Base-by-base conservation (phyloP, 1,284 basidiomycete species). In the Rugosomyces carneus region DNA sequence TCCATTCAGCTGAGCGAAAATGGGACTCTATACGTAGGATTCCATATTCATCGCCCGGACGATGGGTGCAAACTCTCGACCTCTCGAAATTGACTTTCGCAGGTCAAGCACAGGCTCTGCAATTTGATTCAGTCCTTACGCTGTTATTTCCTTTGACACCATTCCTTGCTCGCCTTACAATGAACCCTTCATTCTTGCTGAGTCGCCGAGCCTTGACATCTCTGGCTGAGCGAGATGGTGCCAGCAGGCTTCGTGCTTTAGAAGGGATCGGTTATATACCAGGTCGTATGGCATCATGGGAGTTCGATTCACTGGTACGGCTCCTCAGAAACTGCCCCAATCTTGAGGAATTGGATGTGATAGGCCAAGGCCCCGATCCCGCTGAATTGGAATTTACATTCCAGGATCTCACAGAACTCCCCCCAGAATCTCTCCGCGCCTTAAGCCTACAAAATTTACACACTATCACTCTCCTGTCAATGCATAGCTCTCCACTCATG, bases 21-120 rank as follows among this genome's bases (percentile, higher is more conserved):
- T 93, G 90, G 90, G 88, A 90, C 56, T 87, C 88, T 45, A 81
- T 93, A 49, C 78, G 87, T 43, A 75, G 89, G 36, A 89, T 89
- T 57, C 85, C 86, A 0, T 85, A 84, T 59, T 91, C 88, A 1
- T 74, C 82, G 0, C 90, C 90, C 1, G 90, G 89, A 20, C 76
- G 90, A 57, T 92, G 88, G 84, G 78, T 93, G 2, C 83, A 81
- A 44, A 63, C 63, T 4, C 69, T 93, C 19, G 82, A 92, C 60
- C 64, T 93, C 13, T 81, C 84, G 5, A 64, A 67, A 21, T 56
- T 90, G 35, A 54, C 60, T 15, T 69, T 69, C 51, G 58, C 57
- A 35, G 66, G 72, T 19, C 66, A 68, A 43, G 62, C 67, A 5
- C 73, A 80, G 42, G 65, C 69, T 31, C 69, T 81, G 31, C 59